Percentiles rank a stretch among this genome's conserved stretches.
Conservation (phyloP, 176 grass and related monocot genomes). For the Oryza officinalis region DNA sequence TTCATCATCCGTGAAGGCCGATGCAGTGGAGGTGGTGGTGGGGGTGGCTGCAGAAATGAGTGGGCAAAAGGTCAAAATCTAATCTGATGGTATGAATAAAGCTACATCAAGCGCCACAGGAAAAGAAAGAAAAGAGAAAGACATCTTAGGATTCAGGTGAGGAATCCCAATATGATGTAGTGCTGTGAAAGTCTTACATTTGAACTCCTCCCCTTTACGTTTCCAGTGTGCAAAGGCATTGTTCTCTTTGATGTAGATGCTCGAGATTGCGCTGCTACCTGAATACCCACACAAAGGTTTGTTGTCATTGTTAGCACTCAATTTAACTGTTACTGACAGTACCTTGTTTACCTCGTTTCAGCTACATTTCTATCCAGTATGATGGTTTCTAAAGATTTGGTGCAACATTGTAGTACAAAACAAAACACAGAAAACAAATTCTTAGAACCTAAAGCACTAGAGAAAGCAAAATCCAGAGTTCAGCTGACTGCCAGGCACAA, state of each 20-base stretch:
- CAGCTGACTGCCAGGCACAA: neutral
- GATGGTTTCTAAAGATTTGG: neutral
- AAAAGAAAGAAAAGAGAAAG: neutral
- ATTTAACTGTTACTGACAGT: conserved; percentile 21
- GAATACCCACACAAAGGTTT: conserved; percentile 49
- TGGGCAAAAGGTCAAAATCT: conserved; percentile 43
- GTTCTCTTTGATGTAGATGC: conserved; percentile 43
- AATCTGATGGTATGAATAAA: neutral
- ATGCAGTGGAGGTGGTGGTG: conserved; percentile 40
- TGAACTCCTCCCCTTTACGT: conserved; percentile 36
- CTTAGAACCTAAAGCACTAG: neutral
- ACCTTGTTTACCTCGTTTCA: conserved; percentile 11
- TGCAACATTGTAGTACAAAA: conserved; percentile 2
- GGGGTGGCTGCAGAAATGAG: conserved; percentile 46
- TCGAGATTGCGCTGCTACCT: conserved; percentile 43
- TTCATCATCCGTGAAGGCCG: conserved; percentile 29
- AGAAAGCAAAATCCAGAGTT: conserved; percentile 8
- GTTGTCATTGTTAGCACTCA: neutral
- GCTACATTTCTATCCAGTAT: conserved; percentile 8
- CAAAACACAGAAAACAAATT: neutral
- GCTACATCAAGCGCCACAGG: neutral
- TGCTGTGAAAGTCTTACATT: conserved; percentile 50
- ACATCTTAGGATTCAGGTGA: neutral
- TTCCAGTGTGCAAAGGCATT: conserved; percentile 41
- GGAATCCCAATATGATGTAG: neutral